Percentiles rank a stretch among this genome's conserved stretches.
These are phyloP conservation scores for Schizosaccharomyces cryophilus DNA, from an alignment of 805 yeast genomes.

Conservation along the genomic window DNA sequence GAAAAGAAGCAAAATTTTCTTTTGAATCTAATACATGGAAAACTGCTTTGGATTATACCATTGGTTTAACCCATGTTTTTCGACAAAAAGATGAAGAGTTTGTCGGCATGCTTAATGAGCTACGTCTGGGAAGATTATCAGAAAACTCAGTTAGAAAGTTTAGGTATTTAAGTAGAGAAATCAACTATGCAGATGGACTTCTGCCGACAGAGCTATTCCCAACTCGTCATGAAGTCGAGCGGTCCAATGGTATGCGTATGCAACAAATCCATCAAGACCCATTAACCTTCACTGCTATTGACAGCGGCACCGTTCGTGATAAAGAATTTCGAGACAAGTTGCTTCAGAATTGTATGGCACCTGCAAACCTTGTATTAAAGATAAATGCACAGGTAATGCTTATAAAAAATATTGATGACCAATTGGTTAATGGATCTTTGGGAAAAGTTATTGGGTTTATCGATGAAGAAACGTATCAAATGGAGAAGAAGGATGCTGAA, in stretches of 20 bases:
- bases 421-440: slow-evolving; percentile 71
- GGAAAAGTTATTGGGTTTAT: slow-evolving; percentile 48
- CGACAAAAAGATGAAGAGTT: slow-evolving; percentile 58
- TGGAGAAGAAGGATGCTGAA: not conserved
- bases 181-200: slow-evolving; percentile 41
- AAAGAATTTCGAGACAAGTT: slow-evolving; percentile 16
- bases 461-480: slow-evolving; percentile 12
- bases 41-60: slow-evolving; percentile 33
- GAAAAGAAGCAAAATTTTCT: slow-evolving; percentile 27
- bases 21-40: slow-evolving; percentile 58
- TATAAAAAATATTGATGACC: slow-evolving; percentile 52
- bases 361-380: slow-evolving; percentile 35
- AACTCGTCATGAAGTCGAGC: slow-evolving; percentile 62
- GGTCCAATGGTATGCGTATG: slow-evolving; percentile 37
- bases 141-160: slow-evolving; percentile 26
- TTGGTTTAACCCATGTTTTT: slow-evolving; percentile 55
- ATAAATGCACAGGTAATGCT: slow-evolving; percentile 88
- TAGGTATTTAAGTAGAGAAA: slow-evolving; percentile 27
- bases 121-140: slow-evolving; percentile 47
- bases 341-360: slow-evolving; percentile 47
- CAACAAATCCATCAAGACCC: slow-evolving; percentile 24
- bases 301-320: slow-evolving; percentile 14
- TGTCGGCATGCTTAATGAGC: slow-evolving; percentile 53
- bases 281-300: slow-evolving; percentile 23
- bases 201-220: slow-evolving; percentile 77